Evolutionary conservation across 768 basidiomycete genomes (phyloP), one percentile per base, ranked within the genome.

Genomic region (Leccinellum rugosiceps): DNA sequence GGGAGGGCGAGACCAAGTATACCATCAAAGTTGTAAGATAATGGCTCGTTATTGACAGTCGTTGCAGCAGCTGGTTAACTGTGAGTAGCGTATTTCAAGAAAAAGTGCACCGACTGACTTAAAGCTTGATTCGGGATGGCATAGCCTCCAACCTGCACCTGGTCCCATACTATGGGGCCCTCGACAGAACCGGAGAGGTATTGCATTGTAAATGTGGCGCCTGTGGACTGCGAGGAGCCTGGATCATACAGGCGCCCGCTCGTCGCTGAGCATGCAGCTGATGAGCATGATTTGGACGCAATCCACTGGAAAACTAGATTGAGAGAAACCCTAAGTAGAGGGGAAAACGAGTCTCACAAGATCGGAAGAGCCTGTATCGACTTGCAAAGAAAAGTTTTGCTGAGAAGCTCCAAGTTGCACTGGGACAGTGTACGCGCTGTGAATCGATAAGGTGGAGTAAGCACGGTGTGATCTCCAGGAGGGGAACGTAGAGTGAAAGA

Each of bases 291-390:
- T 11, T 77, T 79, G 1, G 87, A 87, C 0, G 87, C 85, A 46
- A 92, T 74, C 90, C 90, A 92, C 90, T 91, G 59, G 23, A 44
- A 51, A 44, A 32, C 21, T 28, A 6, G 52, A n/a, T 51, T 50
- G 30, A 58, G 19, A 45, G 38, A 52, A 50, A 50, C 47, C 15
- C 9, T 19, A 45, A 38, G n/a, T 10, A 23, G 1, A 53, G 34
- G 47, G 9, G 41, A 30, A 52, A n/a, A 31, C 31, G 31, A 9
- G 30, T 75, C 83, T 63, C 57, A 90, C 89, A 25, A 90, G 76
- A 73, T 93, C 90, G 0, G 88, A 88, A 0, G 91, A 92, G 28
- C 91, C 91, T 0, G 87, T 90, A 63, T 93, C 90, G 35, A 92
- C 80, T 65, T 91, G 89, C 2, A 92, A 72, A 6, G 80, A 83